Evolutionary conservation across 768 basidiomycete species (phyloP), one percentile per base, ranked within the genome.

Genomic region (Roridomyces roridus): DNA sequence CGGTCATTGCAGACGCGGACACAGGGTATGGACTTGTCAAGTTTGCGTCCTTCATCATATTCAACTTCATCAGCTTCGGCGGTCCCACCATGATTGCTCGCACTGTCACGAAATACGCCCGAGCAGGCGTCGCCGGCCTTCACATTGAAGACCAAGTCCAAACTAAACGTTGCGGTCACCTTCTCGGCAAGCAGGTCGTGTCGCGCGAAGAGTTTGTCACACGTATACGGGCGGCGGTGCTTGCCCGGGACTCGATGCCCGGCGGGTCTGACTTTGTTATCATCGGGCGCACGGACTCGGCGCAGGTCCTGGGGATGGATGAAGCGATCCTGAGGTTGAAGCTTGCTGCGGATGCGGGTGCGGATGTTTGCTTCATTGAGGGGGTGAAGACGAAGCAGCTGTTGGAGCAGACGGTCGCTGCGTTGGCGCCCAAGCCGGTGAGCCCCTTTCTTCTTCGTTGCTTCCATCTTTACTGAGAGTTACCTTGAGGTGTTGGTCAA

Each of bases 311-410:
- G 26, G 89, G 89, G 26, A 90, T 90, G 88, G 88, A 91, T 24
- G 89, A 91, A 71, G 89, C 89, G 0, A 53, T 89, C 46, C 71
- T 65, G 9, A 82, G 89, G 25, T 75, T 91, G 55, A 83, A 86
- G 68, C 79, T 91, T 18, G 89, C 89, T 8, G 82, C 87, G 0
- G 86, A 86, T 55, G 86, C 82, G 10, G 89, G 89, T 26, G 89
- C 89, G 0, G 89, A 92, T 65, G 88, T 89, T 11, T 91, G 88
- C 70, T 92, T 92, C 72, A 90, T 91, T 31, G 89, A 91, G 68
- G 89, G 90, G 37, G 88, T 91, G 25, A 84, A 84, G 70, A 87
- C 83, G 2, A 79, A 85, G 42, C 85, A 88, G 42, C 81, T 88
- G 23, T 77, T 91, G 15, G 77, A 81, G 52, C 75, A 75, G 0